Conservation (phyloP, 192 early-diverging fungal genomes). For the Paraglomus brasilianum region DNA sequence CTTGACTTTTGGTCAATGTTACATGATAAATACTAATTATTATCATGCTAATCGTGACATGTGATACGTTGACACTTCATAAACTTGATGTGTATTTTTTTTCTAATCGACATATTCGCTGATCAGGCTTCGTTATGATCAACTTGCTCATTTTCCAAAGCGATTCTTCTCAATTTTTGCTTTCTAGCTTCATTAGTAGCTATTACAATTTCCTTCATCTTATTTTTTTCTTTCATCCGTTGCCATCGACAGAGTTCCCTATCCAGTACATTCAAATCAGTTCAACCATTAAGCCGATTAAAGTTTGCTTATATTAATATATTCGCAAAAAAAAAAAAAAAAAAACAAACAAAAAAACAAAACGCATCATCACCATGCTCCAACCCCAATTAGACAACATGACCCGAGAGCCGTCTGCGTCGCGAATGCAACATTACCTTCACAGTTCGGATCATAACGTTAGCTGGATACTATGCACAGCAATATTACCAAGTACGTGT, state of each 20-base stretch:
- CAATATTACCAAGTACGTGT: background rate
- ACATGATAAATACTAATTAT: too few species aligned
- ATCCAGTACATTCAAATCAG: background rate
- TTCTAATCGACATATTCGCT: too few species aligned
- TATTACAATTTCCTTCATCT: constrained; percentile 13
- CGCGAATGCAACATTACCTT: constrained; percentile 37
- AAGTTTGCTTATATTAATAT: background rate
- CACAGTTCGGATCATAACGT: constrained; percentile 3
- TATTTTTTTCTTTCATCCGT: background rate
- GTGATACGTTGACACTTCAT: too few species aligned
- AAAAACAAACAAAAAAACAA: background rate
- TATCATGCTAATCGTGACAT: too few species aligned
- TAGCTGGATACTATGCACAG: background rate
- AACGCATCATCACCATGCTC: constrained; percentile 28
- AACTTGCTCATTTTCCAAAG: too few species aligned
- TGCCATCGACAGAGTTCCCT: constrained; percentile 25
- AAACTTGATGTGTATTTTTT: too few species aligned
- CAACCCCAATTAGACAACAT: constrained; percentile 37
- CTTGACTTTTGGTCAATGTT: too few species aligned
- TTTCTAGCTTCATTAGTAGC: too few species aligned
- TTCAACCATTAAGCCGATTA: background rate
- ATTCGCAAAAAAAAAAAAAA: background rate
- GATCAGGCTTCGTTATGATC: too few species aligned
- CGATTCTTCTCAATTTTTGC: too few species aligned
- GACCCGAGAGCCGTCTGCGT: constrained; percentile 47